phyloP scores from a whole-genome alignment of 2,329 filamentous ascomycete genomes.

The Thielaviopsis euricoi region DNA sequence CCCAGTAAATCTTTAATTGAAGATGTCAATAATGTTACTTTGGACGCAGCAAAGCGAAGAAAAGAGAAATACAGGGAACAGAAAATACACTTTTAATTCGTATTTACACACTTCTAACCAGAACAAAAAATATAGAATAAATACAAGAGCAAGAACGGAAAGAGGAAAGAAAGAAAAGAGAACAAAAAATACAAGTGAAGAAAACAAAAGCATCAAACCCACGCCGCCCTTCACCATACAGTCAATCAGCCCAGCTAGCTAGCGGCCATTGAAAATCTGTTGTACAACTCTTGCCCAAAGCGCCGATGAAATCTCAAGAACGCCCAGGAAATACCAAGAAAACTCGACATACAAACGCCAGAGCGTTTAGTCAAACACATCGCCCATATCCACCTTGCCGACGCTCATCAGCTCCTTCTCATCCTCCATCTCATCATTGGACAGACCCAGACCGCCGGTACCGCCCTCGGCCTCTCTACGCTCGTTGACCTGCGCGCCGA shows the following conservation, averaged over 20 bases:
- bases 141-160: background rate
- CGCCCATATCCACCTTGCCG: constrained; percentile 55
- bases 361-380: constrained; percentile 11
- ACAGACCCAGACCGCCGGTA: constrained; percentile 66
- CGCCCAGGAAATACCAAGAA: background rate
- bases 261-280: too few relatives aligned
- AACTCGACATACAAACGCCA: background rate
- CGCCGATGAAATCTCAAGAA: too few relatives aligned
- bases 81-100: background rate
- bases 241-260: too few relatives aligned
- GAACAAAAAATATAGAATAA: background rate
- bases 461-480: constrained; percentile 84
- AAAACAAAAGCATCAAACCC: background rate
- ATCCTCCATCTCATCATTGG: constrained; percentile 84
- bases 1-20: too few relatives aligned
- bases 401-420: constrained; percentile 93
- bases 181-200: background rate
- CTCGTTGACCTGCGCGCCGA: constrained; percentile 78
- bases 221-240: background rate
- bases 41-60: background rate
- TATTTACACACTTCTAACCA: background rate
- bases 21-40: background rate
- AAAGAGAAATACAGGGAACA: background rate
- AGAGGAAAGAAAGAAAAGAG: background rate
- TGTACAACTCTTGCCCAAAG: too few relatives aligned